Evolutionary conservation across 257 asterid genomes (phyloP).

Genomic region (Nicotiana attenuata): DNA sequence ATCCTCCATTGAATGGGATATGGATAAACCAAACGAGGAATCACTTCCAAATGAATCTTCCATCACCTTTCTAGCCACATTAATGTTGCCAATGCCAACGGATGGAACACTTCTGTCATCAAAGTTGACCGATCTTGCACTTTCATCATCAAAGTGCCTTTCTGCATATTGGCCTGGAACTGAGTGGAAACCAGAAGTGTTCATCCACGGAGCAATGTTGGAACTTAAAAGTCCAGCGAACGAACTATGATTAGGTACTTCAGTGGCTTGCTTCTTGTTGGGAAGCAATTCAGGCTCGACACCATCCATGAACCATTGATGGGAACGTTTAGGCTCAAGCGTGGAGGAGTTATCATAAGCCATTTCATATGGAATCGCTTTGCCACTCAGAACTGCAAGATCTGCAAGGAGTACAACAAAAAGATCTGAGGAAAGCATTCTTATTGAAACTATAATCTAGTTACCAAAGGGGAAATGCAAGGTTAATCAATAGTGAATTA

Average conservation of each 20-base stretch:
- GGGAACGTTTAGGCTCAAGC: constrained; percentile 20
- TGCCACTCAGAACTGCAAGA: not conserved
- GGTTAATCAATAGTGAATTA: not conserved
- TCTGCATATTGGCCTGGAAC: constrained; percentile 15
- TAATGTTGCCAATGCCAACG: constrained; percentile 12
- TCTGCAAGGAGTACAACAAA: not conserved
- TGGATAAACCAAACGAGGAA: constrained; percentile 25
- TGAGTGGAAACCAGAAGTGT: constrained; percentile 13
- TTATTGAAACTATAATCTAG: not conserved
- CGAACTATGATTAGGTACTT: constrained; percentile 18
- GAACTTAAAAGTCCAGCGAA: constrained; percentile 22
- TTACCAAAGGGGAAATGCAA: not conserved
- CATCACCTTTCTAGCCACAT: constrained; percentile 13
- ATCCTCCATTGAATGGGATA: constrained; percentile 20
- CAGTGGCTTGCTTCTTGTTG: constrained; percentile 20
- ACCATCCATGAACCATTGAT: constrained; percentile 26
- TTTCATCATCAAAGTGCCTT: constrained; percentile 17
- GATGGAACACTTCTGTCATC: constrained; percentile 20
- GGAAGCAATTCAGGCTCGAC: constrained; percentile 22
- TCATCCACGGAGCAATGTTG: constrained; percentile 12
- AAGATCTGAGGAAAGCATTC: not conserved
- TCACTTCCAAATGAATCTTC: constrained; percentile 20
- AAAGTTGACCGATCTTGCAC: constrained; percentile 12
- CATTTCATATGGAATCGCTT: constrained; percentile 9
- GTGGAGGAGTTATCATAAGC: constrained; percentile 18